Conservation (phyloP, 2,329 filamentous ascomycete genomes). For the Colletotrichum tropicicola region DNA sequence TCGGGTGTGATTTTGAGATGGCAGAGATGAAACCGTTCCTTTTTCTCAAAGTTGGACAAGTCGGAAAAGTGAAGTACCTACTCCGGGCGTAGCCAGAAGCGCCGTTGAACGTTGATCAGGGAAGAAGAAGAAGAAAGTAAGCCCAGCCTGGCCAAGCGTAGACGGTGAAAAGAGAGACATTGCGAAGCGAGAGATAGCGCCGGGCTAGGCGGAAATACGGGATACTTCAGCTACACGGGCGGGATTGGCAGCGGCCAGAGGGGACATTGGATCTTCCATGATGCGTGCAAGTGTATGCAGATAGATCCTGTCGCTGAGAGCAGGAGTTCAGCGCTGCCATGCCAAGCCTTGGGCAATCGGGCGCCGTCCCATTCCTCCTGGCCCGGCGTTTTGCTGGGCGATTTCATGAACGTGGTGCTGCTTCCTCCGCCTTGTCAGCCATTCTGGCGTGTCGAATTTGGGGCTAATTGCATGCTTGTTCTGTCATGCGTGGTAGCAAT, state of each 20-base stretch:
- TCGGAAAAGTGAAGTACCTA: too few relatives aligned
- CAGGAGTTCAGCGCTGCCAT: background rate
- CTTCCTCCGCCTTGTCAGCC: background rate
- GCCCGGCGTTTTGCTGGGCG: background rate
- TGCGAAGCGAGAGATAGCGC: slow-evolving; percentile 8
- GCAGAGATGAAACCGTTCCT: background rate
- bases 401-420: background rate
- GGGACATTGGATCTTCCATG: background rate
- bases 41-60: background rate
- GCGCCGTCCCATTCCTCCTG: background rate
- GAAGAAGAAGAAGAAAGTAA: background rate
- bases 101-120: background rate
- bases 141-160: background rate
- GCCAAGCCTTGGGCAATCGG: background rate
- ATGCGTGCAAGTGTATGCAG: background rate
- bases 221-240: background rate
- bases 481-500: background rate
- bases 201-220: slow-evolving; percentile 1
- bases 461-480: background rate
- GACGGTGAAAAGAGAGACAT: background rate
- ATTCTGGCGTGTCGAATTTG: slow-evolving; percentile 14
- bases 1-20: background rate
- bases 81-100: background rate
- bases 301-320: background rate
- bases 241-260: background rate